A percentile compares a stretch with the other conserved stretches of the same genome.
Evolutionary conservation across 495 filamentous ascomycete genomes (phyloP).

Genomic region (Saxophila tyrrhenica): DNA sequence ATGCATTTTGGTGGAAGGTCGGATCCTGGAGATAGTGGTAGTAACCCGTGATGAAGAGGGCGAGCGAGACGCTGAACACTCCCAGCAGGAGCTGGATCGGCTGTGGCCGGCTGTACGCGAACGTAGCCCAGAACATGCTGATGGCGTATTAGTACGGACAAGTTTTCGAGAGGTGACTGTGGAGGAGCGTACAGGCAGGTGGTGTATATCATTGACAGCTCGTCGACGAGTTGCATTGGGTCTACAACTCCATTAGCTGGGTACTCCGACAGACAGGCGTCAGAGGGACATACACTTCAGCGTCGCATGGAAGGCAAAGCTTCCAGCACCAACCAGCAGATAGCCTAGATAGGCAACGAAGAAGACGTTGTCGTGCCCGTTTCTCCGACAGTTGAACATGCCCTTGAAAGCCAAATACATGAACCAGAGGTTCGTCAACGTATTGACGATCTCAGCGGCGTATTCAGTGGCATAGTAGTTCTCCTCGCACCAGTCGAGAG

Average conservation of each 20-base stretch:
- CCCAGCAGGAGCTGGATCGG: constrained; percentile 48
- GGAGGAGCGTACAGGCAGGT: constrained; percentile 48
- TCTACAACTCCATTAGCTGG: constrained; percentile 40
- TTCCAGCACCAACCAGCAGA: constrained; percentile 30
- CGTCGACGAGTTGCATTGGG: constrained; percentile 94
- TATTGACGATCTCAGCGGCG: constrained; percentile 35
- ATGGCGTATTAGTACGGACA: not conserved
- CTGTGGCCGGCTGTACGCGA: constrained; percentile 56
- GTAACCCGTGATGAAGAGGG: constrained; percentile 75
- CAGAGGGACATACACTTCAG: constrained; percentile 28
- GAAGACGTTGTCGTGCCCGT: constrained; percentile 33
- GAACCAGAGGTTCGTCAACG: constrained; percentile 33
- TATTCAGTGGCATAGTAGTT: constrained; percentile 34
- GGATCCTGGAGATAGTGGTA: constrained; percentile 93
- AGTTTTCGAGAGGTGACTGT: not conserved
- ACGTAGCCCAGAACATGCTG: constrained; percentile 71
- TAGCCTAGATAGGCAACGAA: constrained; percentile 32
- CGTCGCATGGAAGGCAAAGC: constrained; percentile 32
- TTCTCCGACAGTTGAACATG: constrained; percentile 25
- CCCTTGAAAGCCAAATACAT: constrained; percentile 29
- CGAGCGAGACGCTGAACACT: constrained; percentile 46
- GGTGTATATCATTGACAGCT: constrained; percentile 96
- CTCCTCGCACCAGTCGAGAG: constrained; percentile 35
- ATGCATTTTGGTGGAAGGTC: constrained; percentile 82
- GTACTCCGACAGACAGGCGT: too few species aligned